Evolutionary conservation across 2,329 filamentous ascomycete genomes (phyloP).

Genomic region (Aspergillus unguis): DNA sequence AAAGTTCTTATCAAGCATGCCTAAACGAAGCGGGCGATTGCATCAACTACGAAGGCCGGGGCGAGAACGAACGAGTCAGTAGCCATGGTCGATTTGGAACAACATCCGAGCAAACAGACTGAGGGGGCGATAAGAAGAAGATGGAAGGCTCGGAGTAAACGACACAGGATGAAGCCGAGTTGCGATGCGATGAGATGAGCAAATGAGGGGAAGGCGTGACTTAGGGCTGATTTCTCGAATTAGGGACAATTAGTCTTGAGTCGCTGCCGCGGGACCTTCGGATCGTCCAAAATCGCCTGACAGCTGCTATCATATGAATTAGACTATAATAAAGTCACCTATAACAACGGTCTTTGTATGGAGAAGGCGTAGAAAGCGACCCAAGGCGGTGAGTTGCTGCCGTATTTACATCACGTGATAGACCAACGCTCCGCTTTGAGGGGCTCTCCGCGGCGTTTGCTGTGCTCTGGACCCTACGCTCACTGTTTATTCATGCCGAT

Average conservation of each 20-base stretch:
- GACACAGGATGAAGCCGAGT: neutral
- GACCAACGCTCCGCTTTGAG: slow-evolving; percentile 1
- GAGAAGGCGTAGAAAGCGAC: too few relatives aligned
- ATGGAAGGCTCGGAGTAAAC: neutral
- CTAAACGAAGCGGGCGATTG: slow-evolving; percentile 11
- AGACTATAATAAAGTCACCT: neutral
- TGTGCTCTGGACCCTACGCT: neutral
- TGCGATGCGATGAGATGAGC: neutral
- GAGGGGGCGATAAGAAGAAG: neutral
- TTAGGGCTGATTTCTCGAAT: slow-evolving; percentile 4
- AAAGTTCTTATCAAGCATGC: slow-evolving; percentile 8
- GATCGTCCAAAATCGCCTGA: neutral
- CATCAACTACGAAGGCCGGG: slow-evolving; percentile 11
- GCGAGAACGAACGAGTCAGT: slow-evolving; percentile 10
- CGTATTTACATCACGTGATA: neutral
- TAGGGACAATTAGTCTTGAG: neutral
- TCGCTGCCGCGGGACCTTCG: neutral
- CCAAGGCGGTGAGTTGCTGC: neutral
- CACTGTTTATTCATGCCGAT: neutral
- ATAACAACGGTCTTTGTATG: neutral
- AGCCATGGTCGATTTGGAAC: slow-evolving; percentile 11
- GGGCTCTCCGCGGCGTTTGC: slow-evolving; percentile 7
- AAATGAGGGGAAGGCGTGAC: slow-evolving; percentile 5
- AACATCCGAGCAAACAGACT: slow-evolving; percentile 2
- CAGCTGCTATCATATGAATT: neutral